These are phyloP conservation scores for Selaginella tamariscina DNA, from an alignment of 75 land plant species.

Conservation along the genomic window DNA sequence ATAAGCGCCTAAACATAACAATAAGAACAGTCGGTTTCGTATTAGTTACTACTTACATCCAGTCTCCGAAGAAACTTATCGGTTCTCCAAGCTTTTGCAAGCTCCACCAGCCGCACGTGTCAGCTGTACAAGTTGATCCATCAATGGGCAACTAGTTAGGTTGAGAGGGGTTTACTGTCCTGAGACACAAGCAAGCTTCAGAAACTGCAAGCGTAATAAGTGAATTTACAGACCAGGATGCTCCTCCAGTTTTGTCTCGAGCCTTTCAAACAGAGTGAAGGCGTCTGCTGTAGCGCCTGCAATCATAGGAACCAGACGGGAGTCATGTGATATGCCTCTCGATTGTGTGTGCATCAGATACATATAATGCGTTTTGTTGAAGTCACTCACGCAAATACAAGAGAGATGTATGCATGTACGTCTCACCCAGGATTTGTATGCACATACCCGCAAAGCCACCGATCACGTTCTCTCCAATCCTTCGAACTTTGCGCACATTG, in stretches of 20 bases:
- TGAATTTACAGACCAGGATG: slow-evolving; percentile 24
- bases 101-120: slow-evolving; percentile 38
- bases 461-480: slow-evolving; percentile 32
- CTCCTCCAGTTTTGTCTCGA: slow-evolving; percentile 32
- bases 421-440: too few species aligned
- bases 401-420: too few species aligned
- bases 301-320: background rate
- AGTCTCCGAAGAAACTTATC: slow-evolving; percentile 33
- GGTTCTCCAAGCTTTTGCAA: slow-evolving; percentile 37
- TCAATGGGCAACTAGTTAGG: too few species aligned
- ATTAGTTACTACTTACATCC: slow-evolving; percentile 21
- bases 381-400: too few species aligned
- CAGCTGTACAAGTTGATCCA: too few species aligned
- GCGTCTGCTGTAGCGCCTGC: slow-evolving; percentile 30
- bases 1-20: slow-evolving; percentile 25
- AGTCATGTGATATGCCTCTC: background rate
- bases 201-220: background rate
- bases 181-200: background rate
- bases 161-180: background rate
- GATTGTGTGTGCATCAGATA: too few species aligned
- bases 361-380: too few species aligned
- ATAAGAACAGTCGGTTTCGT: background rate
- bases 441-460: slow-evolving; percentile 38
- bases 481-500: slow-evolving; percentile 34
- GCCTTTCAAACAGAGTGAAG: slow-evolving; percentile 29